These are phyloP conservation scores for Daldinia eschscholtzii DNA, from an alignment of 2,329 filamentous ascomycete species.

Conservation along the genomic window DNA sequence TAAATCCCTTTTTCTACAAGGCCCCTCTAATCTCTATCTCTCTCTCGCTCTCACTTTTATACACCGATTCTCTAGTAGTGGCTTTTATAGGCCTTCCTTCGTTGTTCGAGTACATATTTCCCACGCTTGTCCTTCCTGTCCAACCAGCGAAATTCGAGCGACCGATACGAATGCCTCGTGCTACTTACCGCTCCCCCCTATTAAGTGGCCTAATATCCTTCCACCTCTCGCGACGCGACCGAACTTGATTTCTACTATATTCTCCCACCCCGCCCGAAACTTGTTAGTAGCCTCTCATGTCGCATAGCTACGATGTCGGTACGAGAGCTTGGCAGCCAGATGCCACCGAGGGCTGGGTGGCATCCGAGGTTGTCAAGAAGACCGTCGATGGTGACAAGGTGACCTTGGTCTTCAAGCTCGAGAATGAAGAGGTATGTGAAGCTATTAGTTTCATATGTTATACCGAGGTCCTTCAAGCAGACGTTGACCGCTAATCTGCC, in stretches of 20 bases:
- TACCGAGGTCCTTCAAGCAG: neutral
- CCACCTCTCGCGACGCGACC: conserved; percentile 41
- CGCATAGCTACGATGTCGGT: conserved; percentile 94
- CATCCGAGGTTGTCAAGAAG: conserved; percentile 93
- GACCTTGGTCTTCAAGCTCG: conserved; percentile 86
- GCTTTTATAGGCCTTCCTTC: conserved; percentile 8
- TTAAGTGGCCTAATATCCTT: conserved; percentile 38
- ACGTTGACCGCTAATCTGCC: conserved; percentile 39
- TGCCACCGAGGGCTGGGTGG: conserved; percentile 94
- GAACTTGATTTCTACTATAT: conserved; percentile 28
- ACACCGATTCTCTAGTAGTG: conserved; percentile 13
- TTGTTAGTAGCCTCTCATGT: conserved; percentile 70
- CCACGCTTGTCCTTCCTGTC: conserved; percentile 10
- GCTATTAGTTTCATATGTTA: neutral
- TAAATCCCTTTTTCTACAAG: conserved; percentile 14
- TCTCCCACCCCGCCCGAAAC: conserved; percentile 22
- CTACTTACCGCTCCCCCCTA: conserved; percentile 44
- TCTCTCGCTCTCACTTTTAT: neutral
- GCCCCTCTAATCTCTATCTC: neutral
- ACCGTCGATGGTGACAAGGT: conserved; percentile 86
- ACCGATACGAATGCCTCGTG: conserved; percentile 50
- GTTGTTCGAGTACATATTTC: conserved; percentile 15
- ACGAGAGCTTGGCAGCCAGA: conserved; percentile 99
- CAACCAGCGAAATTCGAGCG: conserved; percentile 35
- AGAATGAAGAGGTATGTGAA: conserved; percentile 85